Evolutionary conservation across 2,329 filamentous ascomycete genomes (phyloP).

Genomic region (Dothideomycetes sp.): DNA sequence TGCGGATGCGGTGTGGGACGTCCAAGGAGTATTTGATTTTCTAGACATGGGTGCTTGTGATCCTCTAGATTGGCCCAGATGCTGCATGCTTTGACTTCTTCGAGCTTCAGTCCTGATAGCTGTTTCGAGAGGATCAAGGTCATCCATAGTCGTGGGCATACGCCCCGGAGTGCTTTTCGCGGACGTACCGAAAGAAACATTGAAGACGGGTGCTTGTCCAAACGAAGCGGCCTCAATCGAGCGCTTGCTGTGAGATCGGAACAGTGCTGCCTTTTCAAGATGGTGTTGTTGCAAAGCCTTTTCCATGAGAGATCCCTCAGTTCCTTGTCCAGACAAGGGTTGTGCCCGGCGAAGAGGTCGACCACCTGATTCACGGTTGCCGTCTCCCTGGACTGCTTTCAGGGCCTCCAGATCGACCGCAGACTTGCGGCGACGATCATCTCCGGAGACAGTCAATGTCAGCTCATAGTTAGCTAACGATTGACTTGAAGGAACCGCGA

Average conservation of each 20-base stretch:
- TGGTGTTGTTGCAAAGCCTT: constrained; percentile 21
- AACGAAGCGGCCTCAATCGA: constrained; percentile 5
- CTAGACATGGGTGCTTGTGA: background rate
- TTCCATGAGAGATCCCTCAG: constrained; percentile 17
- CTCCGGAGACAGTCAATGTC: constrained; percentile 15
- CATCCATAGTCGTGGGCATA: constrained; percentile 3
- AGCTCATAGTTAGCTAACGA: constrained; percentile 19
- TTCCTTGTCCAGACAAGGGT: constrained; percentile 7
- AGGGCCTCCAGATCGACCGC: constrained; percentile 6
- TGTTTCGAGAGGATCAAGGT: constrained; percentile 12
- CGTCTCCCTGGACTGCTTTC: constrained; percentile 11
- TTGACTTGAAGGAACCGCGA: constrained; percentile 9
- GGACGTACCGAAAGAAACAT: constrained; percentile 9
- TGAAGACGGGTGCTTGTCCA: constrained; percentile 11
- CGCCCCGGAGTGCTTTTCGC: constrained; percentile 2
- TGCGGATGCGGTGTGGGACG: background rate
- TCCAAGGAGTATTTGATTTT: constrained; percentile 4
- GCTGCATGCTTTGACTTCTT: constrained; percentile 7
- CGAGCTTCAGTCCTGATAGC: constrained; percentile 1
- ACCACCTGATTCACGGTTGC: constrained; percentile 9
- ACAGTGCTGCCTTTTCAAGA: constrained; percentile 21
- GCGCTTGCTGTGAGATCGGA: constrained; percentile 20
- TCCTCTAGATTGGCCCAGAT: background rate
- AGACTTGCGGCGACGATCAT: constrained; percentile 18
- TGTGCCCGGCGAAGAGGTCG: constrained; percentile 12